Evolutionary conservation across 345 rosid species (phyloP).

Genomic region (Salix viminalis): DNA sequence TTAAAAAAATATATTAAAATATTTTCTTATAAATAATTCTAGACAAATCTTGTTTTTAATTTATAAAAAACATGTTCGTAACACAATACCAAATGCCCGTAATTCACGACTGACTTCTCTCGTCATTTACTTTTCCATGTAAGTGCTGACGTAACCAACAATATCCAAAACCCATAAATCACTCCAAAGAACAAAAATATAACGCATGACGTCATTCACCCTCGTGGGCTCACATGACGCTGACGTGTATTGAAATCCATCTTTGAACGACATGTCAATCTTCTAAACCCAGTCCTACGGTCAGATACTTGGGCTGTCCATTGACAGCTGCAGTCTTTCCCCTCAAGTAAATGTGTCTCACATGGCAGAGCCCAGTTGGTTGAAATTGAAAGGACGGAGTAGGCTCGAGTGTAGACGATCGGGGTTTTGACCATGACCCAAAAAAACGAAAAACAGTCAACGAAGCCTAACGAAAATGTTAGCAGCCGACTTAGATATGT

Average conservation of each 20-base stretch:
- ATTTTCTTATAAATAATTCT: too few species aligned
- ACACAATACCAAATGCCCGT: too few species aligned
- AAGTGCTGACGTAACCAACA: not conserved
- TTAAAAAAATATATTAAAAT: too few species aligned
- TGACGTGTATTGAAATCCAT: slow-evolving; percentile 10
- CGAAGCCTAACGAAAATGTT: not conserved
- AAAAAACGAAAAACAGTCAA: slow-evolving; percentile 9
- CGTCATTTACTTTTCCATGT: not conserved
- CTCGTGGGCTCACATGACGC: not conserved
- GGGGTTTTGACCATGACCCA: not conserved
- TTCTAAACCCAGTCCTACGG: not conserved
- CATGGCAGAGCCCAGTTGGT: not conserved
- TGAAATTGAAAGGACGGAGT: fast-evolving
- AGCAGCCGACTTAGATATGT: slow-evolving; percentile 3
- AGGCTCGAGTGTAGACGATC: not conserved
- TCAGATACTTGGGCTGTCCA: not conserved
- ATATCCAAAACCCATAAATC: not conserved
- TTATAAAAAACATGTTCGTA: too few species aligned
- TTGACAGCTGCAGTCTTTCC: not conserved
- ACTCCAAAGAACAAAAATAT: not conserved
- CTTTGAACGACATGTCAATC: not conserved
- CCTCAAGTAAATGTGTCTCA: not conserved
- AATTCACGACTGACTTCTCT: not conserved
- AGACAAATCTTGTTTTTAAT: too few species aligned
- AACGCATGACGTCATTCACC: not conserved